Percentiles rank a stretch among this genome's conserved stretches.
phyloP scores from a whole-genome alignment of 352 stramenopile genomes.

The Aphanomyces stellatus region DNA sequence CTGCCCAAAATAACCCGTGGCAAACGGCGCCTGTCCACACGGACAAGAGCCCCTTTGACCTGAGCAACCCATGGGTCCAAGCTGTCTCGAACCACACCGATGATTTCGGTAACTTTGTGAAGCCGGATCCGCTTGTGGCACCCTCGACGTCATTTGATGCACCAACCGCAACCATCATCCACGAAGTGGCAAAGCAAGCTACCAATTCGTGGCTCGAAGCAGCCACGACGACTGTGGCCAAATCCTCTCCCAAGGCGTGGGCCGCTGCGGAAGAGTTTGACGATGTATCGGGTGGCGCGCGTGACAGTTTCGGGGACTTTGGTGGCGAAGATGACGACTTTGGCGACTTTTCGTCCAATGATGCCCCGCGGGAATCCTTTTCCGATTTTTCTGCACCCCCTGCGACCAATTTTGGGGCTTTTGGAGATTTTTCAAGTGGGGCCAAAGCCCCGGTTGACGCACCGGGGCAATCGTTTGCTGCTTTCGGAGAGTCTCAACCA shows the following conservation, averaged over 20 bases:
- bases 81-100: background rate
- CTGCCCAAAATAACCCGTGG: background rate
- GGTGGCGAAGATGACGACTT: background rate
- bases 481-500: background rate
- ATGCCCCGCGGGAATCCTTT: background rate
- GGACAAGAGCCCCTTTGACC: background rate
- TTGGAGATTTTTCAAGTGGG: background rate
- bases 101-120: background rate
- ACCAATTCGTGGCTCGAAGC: constrained; percentile 1
- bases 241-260: background rate
- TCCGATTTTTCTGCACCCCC: background rate
- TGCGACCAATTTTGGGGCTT: background rate
- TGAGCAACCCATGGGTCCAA: background rate
- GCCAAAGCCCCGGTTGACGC: background rate
- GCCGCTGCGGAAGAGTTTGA: background rate
- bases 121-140: background rate
- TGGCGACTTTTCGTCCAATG: background rate
- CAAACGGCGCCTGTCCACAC: background rate
- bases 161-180: background rate
- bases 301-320: background rate
- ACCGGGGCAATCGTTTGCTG: no score
- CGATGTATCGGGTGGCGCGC: background rate
- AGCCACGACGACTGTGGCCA: background rate
- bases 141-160: no score
- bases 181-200: background rate